Percentiles rank a stretch among this genome's conserved stretches.
Evolutionary conservation across 163 green algal genomes (phyloP).

Genomic region (Trebouxia gelatinosa): DNA sequence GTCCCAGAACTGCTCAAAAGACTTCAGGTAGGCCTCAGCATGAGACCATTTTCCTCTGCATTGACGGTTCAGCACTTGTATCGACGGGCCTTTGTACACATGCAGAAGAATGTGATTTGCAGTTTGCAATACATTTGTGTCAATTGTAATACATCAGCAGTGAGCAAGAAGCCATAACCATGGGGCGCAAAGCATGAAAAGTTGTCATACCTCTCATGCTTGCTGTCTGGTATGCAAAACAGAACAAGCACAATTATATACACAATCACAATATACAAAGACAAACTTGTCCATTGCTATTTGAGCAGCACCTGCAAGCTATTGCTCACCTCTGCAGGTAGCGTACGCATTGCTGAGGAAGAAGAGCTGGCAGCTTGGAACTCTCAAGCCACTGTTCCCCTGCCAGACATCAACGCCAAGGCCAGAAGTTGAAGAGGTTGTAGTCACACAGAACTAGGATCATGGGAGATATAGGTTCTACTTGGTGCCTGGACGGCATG

Average conservation of each 20-base stretch:
- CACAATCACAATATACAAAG: background rate
- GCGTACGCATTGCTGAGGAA: background rate
- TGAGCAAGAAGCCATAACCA: no score
- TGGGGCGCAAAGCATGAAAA: background rate
- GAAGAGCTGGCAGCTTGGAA: slow-evolving; percentile 10
- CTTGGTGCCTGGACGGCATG: no score
- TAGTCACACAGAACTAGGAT: no score
- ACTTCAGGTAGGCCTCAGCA: background rate
- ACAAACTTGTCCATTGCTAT: background rate
- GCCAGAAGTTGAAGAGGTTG: no score
- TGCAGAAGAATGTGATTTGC: background rate
- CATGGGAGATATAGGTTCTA: no score
- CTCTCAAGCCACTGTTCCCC: background rate
- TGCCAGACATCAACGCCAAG: slow-evolving; percentile 20
- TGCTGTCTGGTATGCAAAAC: background rate
- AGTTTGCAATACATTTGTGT: no score
- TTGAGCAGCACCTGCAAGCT: background rate
- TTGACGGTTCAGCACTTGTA: background rate
- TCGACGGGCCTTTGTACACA: background rate
- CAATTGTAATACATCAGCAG: no score
- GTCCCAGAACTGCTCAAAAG: background rate
- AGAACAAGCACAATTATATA: background rate
- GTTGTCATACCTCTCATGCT: background rate
- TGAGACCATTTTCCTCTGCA: background rate
- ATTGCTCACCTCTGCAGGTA: background rate